These are phyloP conservation scores for Candida suzukii DNA, from an alignment of 805 yeast species.

Conservation along the genomic window DNA sequence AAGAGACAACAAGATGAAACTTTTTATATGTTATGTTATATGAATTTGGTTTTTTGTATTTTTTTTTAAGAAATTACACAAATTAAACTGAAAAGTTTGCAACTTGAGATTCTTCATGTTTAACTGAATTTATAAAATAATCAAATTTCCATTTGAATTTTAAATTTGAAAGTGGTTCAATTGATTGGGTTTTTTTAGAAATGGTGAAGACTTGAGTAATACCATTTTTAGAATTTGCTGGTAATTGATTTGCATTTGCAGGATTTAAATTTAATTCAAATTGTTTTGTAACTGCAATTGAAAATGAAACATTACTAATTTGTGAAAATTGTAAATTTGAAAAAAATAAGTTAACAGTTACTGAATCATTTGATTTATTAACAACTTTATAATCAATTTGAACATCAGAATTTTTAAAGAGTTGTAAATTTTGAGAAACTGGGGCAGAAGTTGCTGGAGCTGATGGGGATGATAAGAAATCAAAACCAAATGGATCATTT, in stretches of 20 bases:
- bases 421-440: constrained; percentile 3
- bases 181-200: constrained; percentile 10
- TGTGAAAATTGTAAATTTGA: constrained; percentile 41
- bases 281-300: constrained; percentile 27
- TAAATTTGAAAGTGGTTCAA: constrained; percentile 16
- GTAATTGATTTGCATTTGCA: constrained; percentile 15
- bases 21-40: too few relatives aligned
- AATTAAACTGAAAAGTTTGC: constrained; percentile 10
- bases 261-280: constrained; percentile 21
- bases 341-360: constrained; percentile 19
- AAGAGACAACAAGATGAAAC: too few relatives aligned
- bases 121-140: constrained; percentile 41
- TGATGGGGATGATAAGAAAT: constrained; percentile 14
- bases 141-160: constrained; percentile 74
- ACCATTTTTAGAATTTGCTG: constrained; percentile 11
- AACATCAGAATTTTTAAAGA: constrained; percentile 11
- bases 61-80: too few relatives aligned
- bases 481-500: constrained; percentile 28
- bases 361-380: constrained; percentile 12
- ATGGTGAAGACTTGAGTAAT: constrained; percentile 19
- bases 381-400: constrained; percentile 18
- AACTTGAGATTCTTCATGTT: constrained; percentile 53
- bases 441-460: constrained; percentile 3
- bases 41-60: too few relatives aligned
- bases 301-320: constrained; percentile 36